Evolutionary conservation across 768 basidiomycete genomes (phyloP).

Genomic region (Suillus lakei): DNA sequence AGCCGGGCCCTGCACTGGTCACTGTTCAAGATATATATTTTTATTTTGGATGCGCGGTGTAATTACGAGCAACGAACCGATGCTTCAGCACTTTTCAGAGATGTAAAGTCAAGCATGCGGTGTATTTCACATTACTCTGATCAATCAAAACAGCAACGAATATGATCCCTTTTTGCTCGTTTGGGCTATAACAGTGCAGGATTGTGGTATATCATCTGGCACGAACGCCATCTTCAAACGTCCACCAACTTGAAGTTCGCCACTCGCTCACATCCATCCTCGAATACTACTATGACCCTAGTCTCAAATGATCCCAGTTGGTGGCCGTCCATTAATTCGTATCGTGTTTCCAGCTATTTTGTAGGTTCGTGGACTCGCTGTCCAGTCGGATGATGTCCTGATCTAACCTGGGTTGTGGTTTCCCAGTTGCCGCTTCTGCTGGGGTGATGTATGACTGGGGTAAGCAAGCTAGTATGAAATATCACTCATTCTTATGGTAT

Average conservation of each 20-base stretch:
- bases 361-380: background rate
- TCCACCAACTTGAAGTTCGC: background rate
- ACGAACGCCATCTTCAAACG: background rate
- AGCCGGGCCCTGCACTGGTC: too few relatives aligned
- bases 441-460: background rate
- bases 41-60: too few relatives aligned
- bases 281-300: background rate
- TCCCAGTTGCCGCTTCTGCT: background rate
- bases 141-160: background rate
- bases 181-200: background rate
- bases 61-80: too few relatives aligned
- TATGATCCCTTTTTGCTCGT: background rate
- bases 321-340: background rate
- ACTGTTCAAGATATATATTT: too few relatives aligned
- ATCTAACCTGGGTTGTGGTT: background rate
- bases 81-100: too few relatives aligned
- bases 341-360: background rate
- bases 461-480: background rate
- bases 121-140: too few relatives aligned
- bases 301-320: background rate
- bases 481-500: background rate
- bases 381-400: background rate
- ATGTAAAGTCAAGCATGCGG: too few relatives aligned
- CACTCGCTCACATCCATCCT: background rate
- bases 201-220: background rate